Evolutionary conservation across 2,329 filamentous ascomycete genomes (phyloP), one percentile per base, ranked within the genome.

Genomic region (Celoporthe dispersa): DNA sequence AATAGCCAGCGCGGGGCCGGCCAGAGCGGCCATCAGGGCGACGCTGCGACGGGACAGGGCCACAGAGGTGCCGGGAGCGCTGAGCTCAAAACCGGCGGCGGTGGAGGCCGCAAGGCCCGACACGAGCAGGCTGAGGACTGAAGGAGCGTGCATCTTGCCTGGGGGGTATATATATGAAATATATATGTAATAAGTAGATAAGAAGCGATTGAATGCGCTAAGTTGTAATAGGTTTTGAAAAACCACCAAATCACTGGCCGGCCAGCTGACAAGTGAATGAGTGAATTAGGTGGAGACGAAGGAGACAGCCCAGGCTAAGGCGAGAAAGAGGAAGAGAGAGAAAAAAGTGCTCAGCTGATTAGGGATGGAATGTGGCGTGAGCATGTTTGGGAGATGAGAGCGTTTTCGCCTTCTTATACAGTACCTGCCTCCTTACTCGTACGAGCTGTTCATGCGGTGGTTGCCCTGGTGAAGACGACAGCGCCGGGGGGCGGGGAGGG

Each of bases 1-100:
- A 25, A 74, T 69, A 22, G 75, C 75, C 66, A 76, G 63, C 33
- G 65, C 68, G 28, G 68, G 70, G 28, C 61, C 67, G 39, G 66
- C 67, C 6, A 67, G 37, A 37, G 64, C 68, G 12, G 71, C 67
- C 16, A 67, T n/a, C 22, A 70, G 62, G 62, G 68, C 68, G n/a
- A 70, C 57, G 62, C 70, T 66, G n/a, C 66, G 68, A 60, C 70
- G 65, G 35, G 68, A 65, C 64, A 71, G 68, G 25, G 60, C 66
- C 37, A 61, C 31, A 7, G 44, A 48, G 41, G 55, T 61, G 33
- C 70, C 55, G 25, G 68, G 70, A 60, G 64, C 53, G 53, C 44
- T 63, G n/a, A 70, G 62, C 37, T 68, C 37, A 33, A 65, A 66
- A 25, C 70, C 70, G 14, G 70, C 44, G 61, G 65, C 70, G 25